These are phyloP conservation scores for Setaria italica DNA, from an alignment of 202 grass and related monocot species.

Conservation along the genomic window DNA sequence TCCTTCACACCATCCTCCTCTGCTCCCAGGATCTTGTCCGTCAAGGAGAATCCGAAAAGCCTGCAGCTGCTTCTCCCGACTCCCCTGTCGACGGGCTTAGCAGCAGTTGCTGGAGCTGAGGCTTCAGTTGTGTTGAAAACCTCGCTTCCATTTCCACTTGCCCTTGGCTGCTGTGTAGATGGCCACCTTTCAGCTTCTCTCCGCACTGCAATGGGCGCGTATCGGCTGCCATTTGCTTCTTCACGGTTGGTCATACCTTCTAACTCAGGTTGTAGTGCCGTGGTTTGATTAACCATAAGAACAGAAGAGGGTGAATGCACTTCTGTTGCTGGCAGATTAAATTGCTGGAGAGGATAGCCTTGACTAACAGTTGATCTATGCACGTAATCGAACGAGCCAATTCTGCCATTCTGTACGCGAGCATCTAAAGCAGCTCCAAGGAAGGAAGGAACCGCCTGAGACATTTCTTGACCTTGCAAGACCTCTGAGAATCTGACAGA, in stretches of 20 bases:
- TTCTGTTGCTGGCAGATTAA: constrained; percentile 45
- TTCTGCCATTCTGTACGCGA: constrained; percentile 8
- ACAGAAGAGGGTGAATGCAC: constrained; percentile 78
- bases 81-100: background rate
- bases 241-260: background rate
- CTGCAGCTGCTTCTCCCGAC: constrained; percentile 43
- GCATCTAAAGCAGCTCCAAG: constrained; percentile 40
- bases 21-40: constrained; percentile 53
- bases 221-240: constrained; percentile 19
- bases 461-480: constrained; percentile 99
- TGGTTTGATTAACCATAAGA: constrained; percentile 68
- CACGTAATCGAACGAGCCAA: constrained; percentile 36
- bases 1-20: constrained; percentile 42
- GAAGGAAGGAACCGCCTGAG: constrained; percentile 48
- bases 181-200: constrained; percentile 26
- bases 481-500: constrained; percentile 83
- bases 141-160: background rate
- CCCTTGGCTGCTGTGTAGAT: background rate
- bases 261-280: constrained; percentile 13
- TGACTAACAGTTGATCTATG: constrained; percentile 33
- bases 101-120: background rate
- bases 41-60: constrained; percentile 90
- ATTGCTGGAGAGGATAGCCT: constrained; percentile 43
- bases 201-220: background rate
- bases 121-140: background rate